A percentile compares a stretch with the other conserved stretches of the same genome.
Conservation (phyloP, 176 grass and related monocot species). For the Bolboschoenus planiculmis region DNA sequence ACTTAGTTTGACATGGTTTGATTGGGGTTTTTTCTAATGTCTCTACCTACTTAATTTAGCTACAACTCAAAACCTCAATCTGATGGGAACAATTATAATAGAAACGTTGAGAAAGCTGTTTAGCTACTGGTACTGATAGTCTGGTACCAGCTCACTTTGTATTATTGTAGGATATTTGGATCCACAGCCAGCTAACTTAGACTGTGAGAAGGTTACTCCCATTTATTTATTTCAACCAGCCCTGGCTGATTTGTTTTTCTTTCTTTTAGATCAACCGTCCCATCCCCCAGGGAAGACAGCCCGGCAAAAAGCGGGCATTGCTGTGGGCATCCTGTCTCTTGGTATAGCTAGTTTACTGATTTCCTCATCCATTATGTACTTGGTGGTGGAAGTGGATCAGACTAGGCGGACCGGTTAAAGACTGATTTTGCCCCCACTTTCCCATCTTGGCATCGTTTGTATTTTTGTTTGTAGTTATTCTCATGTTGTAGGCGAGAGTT, state of each 20-base stretch:
- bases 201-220: not conserved
- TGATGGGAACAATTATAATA: not conserved
- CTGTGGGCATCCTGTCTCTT: conserved; percentile 12
- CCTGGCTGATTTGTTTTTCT: not conserved
- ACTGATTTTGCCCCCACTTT: not conserved
- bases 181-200: not conserved
- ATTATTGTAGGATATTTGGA: conserved; percentile 4
- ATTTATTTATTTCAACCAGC: not conserved
- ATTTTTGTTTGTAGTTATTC: conserved; percentile 12
- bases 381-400: conserved; percentile 25
- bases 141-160: not conserved
- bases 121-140: not conserved
- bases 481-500: not conserved
- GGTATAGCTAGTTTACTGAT: conserved; percentile 19
- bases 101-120: not conserved
- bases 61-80: not conserved
- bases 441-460: not conserved
- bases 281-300: not conserved
- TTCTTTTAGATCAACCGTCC: not conserved
- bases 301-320: not conserved
- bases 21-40: not conserved
- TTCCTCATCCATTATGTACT: conserved; percentile 1
- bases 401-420: not conserved
- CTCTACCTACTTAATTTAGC: not conserved
- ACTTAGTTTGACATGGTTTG: not conserved